Evolutionary conservation across 2,329 filamentous ascomycete species (phyloP).

Genomic region (Fusarium abutilonis): DNA sequence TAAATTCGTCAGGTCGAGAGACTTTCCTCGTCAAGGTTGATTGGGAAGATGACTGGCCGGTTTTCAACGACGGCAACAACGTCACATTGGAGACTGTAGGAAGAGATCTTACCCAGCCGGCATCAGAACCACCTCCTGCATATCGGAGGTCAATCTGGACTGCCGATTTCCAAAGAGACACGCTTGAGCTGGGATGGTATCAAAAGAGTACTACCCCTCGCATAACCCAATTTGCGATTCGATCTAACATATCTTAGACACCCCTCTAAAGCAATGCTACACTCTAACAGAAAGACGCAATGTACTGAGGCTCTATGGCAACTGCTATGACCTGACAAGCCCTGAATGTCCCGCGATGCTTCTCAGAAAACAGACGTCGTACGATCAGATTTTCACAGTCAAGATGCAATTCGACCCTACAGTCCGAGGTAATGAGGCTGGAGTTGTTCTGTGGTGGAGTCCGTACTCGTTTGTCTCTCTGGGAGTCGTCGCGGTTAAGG

Average conservation of each 20-base stretch:
- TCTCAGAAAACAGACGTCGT: slow-evolving; percentile 62
- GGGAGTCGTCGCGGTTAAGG: slow-evolving; percentile 28
- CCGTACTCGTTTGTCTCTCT: slow-evolving; percentile 53
- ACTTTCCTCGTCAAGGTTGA: slow-evolving; percentile 42
- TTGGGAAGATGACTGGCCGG: slow-evolving; percentile 41
- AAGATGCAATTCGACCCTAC: slow-evolving; percentile 58
- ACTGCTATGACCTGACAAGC: slow-evolving; percentile 60
- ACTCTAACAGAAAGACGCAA: slow-evolving; percentile 57
- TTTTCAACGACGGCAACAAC: slow-evolving; percentile 41
- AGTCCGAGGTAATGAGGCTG: slow-evolving; percentile 59
- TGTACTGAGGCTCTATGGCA: slow-evolving; percentile 60
- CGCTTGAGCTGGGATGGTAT: slow-evolving; percentile 42
- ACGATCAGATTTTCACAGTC: slow-evolving; percentile 54
- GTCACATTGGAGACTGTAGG: slow-evolving; percentile 36
- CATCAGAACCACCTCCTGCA: not conserved
- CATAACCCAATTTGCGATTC: rapidly evolving
- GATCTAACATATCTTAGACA: slow-evolving; percentile 26
- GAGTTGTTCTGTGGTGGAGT: slow-evolving; percentile 64
- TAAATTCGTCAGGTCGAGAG: slow-evolving; percentile 38
- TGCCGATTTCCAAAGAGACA: slow-evolving; percentile 26
- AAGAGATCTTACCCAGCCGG: slow-evolving; percentile 9
- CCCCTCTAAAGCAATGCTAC: slow-evolving; percentile 50
- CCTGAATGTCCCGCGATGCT: slow-evolving; percentile 63
- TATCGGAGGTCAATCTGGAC: slow-evolving; percentile 13
- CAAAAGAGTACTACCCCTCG: slow-evolving; percentile 34